Conservation (phyloP, 345 rosid species). For the Salix udensis region DNA sequence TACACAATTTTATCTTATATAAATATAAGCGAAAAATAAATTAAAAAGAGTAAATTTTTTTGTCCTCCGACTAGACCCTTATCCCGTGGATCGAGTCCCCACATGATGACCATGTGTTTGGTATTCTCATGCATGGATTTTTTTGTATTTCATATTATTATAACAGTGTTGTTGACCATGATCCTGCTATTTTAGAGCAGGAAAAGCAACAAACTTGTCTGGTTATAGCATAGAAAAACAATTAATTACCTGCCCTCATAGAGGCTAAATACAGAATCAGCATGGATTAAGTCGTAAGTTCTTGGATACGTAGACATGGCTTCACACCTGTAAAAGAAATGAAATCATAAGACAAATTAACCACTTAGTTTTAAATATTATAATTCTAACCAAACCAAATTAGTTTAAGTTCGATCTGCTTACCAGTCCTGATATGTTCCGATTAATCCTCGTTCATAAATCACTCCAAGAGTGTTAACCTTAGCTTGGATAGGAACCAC, state of each 20-base stretch:
- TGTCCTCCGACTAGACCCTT: not conserved
- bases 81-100: not conserved
- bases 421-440: constrained; percentile 53
- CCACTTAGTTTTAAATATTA: too few species aligned
- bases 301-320: constrained; percentile 63
- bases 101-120: not conserved
- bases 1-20: not conserved
- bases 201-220: not conserved
- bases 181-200: not conserved
- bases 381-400: not conserved
- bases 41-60: not conserved
- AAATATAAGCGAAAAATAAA: not conserved
- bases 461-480: constrained; percentile 40
- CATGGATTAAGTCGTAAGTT: constrained; percentile 52
- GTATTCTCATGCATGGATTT: not conserved
- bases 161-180: not conserved
- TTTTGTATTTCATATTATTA: not conserved
- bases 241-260: constrained; percentile 33
- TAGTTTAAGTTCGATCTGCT: not conserved
- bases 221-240: not conserved
- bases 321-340: constrained; percentile 41
- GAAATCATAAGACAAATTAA: not conserved
- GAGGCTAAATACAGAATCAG: constrained; percentile 32
- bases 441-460: constrained; percentile 48
- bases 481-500: constrained; percentile 41